A percentile compares a stretch with the other conserved stretches of the same genome.
These are phyloP conservation scores for Coprinopsis sp. DNA, from an alignment of 768 basidiomycete genomes.

Conservation along the genomic window DNA sequence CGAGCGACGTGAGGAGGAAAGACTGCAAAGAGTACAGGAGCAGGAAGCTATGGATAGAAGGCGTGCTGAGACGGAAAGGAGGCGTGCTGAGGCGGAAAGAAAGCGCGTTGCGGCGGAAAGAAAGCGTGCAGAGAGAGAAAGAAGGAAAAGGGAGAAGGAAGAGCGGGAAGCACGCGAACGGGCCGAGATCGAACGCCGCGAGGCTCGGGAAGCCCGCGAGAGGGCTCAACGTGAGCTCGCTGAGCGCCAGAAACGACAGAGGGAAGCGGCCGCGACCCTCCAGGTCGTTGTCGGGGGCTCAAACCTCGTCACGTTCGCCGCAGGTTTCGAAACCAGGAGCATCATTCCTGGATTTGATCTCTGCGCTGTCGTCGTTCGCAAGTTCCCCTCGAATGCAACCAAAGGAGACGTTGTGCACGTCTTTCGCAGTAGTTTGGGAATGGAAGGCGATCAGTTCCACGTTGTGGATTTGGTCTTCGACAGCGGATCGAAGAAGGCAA, in stretches of 20 bases:
- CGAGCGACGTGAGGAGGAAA: neutral
- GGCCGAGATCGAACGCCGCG: neutral
- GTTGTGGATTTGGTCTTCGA: constrained; percentile 10
- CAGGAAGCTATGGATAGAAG: neutral
- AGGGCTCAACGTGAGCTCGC: too few relatives aligned
- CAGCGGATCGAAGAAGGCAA: constrained; percentile 32
- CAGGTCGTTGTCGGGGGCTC: constrained; percentile 11
- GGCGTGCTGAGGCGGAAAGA: constrained; percentile 1
- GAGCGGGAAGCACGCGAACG: neutral
- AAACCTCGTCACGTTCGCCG: constrained; percentile 18
- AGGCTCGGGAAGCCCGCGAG: too few relatives aligned
- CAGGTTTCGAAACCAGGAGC: constrained; percentile 11
- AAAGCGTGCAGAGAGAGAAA: neutral
- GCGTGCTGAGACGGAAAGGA: neutral
- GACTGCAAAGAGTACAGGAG: neutral
- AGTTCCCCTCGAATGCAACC: constrained; percentile 11
- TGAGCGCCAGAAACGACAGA: constrained; percentile 7
- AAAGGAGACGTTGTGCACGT: constrained; percentile 12
- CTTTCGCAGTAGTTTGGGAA: constrained; percentile 9
- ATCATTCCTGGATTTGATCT: constrained; percentile 15
- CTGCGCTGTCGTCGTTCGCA: constrained; percentile 12
- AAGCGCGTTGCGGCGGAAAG: neutral
- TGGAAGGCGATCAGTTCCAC: constrained; percentile 6
- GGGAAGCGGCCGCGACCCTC: constrained; percentile 5
- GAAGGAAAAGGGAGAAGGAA: neutral